Conservation (phyloP, 257 asterid genomes). For the Craterostigma plantagineum region DNA sequence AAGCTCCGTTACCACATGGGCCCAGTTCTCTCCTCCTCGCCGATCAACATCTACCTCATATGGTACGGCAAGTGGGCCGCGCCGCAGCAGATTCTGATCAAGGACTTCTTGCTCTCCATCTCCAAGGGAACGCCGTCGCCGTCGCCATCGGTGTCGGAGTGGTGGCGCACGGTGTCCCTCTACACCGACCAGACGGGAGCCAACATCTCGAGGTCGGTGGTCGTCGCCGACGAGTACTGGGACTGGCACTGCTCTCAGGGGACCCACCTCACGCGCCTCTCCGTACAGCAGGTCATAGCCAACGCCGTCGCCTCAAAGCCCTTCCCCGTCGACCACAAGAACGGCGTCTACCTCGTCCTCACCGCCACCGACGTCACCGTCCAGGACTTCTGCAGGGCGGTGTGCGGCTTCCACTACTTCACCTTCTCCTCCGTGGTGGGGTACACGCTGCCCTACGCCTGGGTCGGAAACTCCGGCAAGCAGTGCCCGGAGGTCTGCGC, state of each 20-base stretch:
- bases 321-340: conserved; percentile 63
- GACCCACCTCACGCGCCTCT: conserved; percentile 38
- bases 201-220: conserved; percentile 46
- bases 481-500: conserved; percentile 97
- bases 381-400: conserved; percentile 87
- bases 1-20: conserved; percentile 93
- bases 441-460: conserved; percentile 64
- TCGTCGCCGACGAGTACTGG: conserved; percentile 61
- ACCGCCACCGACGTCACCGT: conserved; percentile 72
- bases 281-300: conserved; percentile 60
- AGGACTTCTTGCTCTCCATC: conserved; percentile 62
- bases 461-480: conserved; percentile 80
- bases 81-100: conserved; percentile 53
- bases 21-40: conserved; percentile 74
- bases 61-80: conserved; percentile 79
- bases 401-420: conserved; percentile 91
- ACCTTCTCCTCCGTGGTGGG: conserved; percentile 80
- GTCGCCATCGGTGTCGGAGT: conserved; percentile 64
- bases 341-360: conserved; percentile 65
- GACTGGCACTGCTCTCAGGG: conserved; percentile 59
- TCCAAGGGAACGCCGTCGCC: conserved; percentile 52
- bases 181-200: conserved; percentile 86
- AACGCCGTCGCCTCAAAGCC: conserved; percentile 61
- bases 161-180: conserved; percentile 77
- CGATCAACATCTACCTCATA: conserved; percentile 72